phyloP scores from a whole-genome alignment of 2,329 filamentous ascomycete species.

The Fusarium albidum region DNA sequence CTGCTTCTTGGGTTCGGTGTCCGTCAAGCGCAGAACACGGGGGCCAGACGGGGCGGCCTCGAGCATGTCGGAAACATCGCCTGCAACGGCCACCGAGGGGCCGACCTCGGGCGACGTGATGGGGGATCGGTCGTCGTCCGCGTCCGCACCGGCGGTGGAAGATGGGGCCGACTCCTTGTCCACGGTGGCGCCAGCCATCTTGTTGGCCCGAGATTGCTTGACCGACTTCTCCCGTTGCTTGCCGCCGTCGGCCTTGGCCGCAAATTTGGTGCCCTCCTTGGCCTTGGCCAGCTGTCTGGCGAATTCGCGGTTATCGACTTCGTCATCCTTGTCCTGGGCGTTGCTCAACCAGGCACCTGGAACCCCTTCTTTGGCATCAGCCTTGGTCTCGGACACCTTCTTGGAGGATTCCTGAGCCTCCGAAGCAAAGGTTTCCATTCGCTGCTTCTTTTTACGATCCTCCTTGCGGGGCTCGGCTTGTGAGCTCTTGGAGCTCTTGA shows the following conservation, averaged over 20 bases:
- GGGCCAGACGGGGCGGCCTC: conserved; percentile 74
- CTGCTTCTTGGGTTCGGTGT: conserved; percentile 67
- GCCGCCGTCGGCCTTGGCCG: conserved; percentile 59
- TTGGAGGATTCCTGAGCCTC: conserved; percentile 46
- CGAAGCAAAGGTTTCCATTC: conserved; percentile 51
- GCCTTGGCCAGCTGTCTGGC: conserved; percentile 76
- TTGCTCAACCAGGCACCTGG: conserved; percentile 41
- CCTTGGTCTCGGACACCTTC: conserved; percentile 53
- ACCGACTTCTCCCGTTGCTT: conserved; percentile 75
- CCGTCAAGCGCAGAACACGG: conserved; percentile 80
- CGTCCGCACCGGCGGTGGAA: conserved; percentile 77
- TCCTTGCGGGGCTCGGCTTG: conserved; percentile 49
- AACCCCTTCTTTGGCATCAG: conserved; percentile 36
- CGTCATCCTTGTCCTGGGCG: conserved; percentile 53
- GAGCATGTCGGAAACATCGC: conserved; percentile 90
- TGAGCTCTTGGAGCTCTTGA: conserved; percentile 42
- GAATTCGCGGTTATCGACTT: conserved; percentile 77
- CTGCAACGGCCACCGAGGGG: conserved; percentile 65
- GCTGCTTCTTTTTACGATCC: conserved; percentile 57
- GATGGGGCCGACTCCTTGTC: conserved; percentile 58
- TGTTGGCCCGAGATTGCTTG: conserved; percentile 71
- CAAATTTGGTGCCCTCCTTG: conserved; percentile 73
- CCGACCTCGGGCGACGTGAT: conserved; percentile 69
- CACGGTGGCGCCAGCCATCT: conserved; percentile 54
- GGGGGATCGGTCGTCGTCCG: conserved; percentile 81